A percentile compares a stretch with the other conserved stretches of the same genome.
Evolutionary conservation across 768 basidiomycete species (phyloP).

Genomic region (Suillus luteus): DNA sequence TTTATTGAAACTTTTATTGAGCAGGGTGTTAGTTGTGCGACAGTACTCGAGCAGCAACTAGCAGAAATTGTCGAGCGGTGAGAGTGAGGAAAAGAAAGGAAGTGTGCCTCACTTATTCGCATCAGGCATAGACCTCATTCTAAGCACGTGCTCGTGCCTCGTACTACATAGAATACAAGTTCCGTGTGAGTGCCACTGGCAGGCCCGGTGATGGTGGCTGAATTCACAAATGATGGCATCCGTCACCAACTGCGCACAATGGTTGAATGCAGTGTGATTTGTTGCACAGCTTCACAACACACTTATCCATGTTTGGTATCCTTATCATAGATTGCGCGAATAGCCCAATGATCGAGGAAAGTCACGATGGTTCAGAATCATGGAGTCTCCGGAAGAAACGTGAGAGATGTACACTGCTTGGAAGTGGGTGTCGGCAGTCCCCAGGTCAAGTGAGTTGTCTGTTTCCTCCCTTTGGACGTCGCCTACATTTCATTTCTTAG

Average conservation of each 20-base stretch:
- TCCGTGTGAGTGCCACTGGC: background rate
- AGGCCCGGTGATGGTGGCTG: background rate
- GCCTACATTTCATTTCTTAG: background rate
- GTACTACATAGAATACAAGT: no score
- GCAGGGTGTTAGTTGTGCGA: no score
- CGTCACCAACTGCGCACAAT: background rate
- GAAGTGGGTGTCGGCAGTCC: background rate
- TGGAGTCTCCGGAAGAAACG: background rate
- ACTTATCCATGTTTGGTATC: background rate
- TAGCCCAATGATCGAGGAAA: background rate
- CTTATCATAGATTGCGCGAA: background rate
- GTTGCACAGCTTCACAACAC: background rate
- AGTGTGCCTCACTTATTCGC: no score
- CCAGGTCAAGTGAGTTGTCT: background rate
- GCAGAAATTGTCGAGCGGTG: no score
- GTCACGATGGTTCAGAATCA: no score
- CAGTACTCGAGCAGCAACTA: no score
- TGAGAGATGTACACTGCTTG: background rate
- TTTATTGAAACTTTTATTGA: no score
- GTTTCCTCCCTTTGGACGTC: background rate
- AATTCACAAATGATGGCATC: background rate
- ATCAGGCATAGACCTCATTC: no score
- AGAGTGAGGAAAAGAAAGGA: no score
- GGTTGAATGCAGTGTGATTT: background rate
- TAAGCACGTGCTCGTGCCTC: no score